Base-by-base conservation (phyloP, 129 eudicot species). In the Silybum marianum region DNA sequence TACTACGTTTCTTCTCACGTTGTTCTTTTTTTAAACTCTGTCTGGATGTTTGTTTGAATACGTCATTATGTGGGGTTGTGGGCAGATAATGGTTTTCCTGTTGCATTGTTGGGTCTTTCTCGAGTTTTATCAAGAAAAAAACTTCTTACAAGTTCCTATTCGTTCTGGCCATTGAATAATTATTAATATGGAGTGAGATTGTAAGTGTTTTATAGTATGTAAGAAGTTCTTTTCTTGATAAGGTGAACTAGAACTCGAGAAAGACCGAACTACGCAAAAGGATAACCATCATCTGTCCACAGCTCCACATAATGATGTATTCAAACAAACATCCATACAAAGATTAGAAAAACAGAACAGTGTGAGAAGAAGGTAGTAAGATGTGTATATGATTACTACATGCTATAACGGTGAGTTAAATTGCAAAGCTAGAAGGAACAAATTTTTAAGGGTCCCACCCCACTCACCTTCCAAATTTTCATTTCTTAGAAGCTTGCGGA, bases 381-480 rank as follows among this genome's bases (percentile, higher is more conserved):
- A 44, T 44, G 14, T 42, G 54, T 44, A 44, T 44, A 44, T 44
- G 54, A 44, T 44, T 44, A 2, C 54, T 44, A 44, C 54, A 44
- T 3, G 16, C 16, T 44, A 44, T 44, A 40, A 40, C 22, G 11
- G 38, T 42, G 65, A 25, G 18, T 73, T 73, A 23, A 22, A 73
- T 73, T 73, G 65, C 77, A 63, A 63, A 63, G 11, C 28, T 73
- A 73, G n/a, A 73, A 73, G 36, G 25, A 74, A 25, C 44, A 48
- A 6, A 48, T 39, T 39, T 66, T 23, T 26, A 71, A 72, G 40
- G 63, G 76, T 65, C 9, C 48, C 48, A 28, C n/a, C 25, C 26
- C 63, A 85, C 88, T 34, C 71, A 87, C 96, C 97, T 90, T 89
- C 92, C 79, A 84, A 22, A 82, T 90, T 79, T 22, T 73, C 90